Conservation (phyloP, 768 basidiomycete genomes). For the Amanita exitialis region DNA sequence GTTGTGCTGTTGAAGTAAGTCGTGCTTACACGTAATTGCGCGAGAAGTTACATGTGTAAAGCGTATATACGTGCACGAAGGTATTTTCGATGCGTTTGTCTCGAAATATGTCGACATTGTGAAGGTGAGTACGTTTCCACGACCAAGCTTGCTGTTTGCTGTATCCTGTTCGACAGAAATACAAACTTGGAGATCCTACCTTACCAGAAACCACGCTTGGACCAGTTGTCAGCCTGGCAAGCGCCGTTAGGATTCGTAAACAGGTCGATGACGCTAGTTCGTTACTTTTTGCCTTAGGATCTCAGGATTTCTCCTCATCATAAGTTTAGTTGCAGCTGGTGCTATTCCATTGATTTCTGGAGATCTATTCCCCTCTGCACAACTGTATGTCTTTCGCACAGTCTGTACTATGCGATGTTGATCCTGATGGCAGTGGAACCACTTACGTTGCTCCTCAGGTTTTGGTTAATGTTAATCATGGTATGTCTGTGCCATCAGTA, state of each 20-base stretch:
- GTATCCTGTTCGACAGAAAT: conserved; percentile 34
- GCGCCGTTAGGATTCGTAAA: conserved; percentile 76
- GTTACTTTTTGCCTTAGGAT: conserved; percentile 9
- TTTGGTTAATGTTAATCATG: conserved; percentile 79
- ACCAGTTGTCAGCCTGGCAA: conserved; percentile 85
- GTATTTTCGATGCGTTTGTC: conserved; percentile 74
- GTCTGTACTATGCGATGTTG: background rate
- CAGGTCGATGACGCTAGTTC: conserved; percentile 80
- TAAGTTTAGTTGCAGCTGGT: conserved; percentile 53
- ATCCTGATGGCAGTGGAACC: conserved; percentile 43
- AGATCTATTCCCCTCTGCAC: conserved; percentile 54
- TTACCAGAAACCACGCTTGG: conserved; percentile 69
- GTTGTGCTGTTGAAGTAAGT: conserved; percentile 80
- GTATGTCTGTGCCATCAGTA: conserved; percentile 68
- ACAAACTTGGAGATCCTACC: conserved; percentile 84
- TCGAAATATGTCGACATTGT: conserved; percentile 59
- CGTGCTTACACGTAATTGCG: background rate
- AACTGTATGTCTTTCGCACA: conserved; percentile 36
- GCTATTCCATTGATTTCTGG: conserved; percentile 70
- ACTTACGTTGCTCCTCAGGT: conserved; percentile 90
- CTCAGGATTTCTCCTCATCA: background rate
- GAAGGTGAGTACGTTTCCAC: conserved; percentile 34
- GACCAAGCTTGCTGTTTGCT: no score
- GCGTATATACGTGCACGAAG: conserved; percentile 92
- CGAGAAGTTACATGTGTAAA: conserved; percentile 17